These are phyloP conservation scores for Ophiobolus disseminans DNA, from an alignment of 2,329 filamentous ascomycete genomes.

Conservation along the genomic window DNA sequence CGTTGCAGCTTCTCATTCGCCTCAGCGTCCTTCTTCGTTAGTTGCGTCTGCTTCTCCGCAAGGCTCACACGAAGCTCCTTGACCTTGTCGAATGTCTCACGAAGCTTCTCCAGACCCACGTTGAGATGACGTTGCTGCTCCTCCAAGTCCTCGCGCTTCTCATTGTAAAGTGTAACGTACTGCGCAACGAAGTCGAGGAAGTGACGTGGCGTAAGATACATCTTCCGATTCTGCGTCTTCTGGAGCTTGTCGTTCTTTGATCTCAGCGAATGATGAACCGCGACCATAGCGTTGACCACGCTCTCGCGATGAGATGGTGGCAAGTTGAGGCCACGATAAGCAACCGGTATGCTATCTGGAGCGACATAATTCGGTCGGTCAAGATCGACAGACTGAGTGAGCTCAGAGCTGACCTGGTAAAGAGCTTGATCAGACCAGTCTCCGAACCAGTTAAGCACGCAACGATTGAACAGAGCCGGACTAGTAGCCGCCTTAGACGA, in stretches of 20 bases:
- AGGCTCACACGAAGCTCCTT: constrained; percentile 88
- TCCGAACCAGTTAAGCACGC: constrained; percentile 99
- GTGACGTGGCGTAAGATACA: constrained; percentile 93
- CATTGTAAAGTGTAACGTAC: constrained; percentile 95
- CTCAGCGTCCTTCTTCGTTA: constrained; percentile 92
- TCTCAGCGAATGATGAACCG: constrained; percentile 94
- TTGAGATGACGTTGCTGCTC: constrained; percentile 99
- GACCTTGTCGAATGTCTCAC: constrained; percentile 97
- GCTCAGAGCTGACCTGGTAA: constrained; percentile 95
- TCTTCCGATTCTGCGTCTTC: constrained; percentile 90
- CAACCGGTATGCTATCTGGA: constrained; percentile 90
- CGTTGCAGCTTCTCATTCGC: constrained; percentile 96
- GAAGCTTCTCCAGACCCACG: constrained; percentile 94
- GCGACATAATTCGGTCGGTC: constrained; percentile 85
- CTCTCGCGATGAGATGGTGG: constrained; percentile 91
- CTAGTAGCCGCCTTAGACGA: constrained; percentile 97
- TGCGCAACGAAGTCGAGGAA: constrained; percentile 98
- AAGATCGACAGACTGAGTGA: constrained; percentile 95
- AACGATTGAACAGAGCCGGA: constrained; percentile 98
- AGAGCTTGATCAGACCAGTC: constrained; percentile 99
- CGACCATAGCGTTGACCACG: constrained; percentile 98
- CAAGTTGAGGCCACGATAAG: constrained; percentile 82
- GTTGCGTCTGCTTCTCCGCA: constrained; percentile 90
- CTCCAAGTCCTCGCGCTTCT: constrained; percentile 97
- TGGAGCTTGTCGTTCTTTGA: constrained; percentile 86